A percentile compares a stretch with the other conserved stretches of the same genome.
Evolutionary conservation across 257 asterid genomes (phyloP).

Genomic region (Plantago major): DNA sequence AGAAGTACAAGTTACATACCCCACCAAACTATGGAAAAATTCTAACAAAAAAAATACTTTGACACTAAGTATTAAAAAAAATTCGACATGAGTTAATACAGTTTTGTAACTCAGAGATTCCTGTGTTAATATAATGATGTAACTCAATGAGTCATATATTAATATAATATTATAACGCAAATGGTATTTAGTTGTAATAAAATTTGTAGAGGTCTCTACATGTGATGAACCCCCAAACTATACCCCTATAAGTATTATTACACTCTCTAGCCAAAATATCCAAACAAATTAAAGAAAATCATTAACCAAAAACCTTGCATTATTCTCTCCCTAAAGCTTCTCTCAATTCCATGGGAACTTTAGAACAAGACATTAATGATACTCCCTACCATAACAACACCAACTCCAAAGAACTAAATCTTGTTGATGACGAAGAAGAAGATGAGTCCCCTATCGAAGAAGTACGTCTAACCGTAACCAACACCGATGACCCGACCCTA

Average conservation of each 20-base stretch:
- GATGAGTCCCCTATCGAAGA: slow-evolving; percentile 75
- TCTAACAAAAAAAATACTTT: no score
- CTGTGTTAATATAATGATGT: no score
- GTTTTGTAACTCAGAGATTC: no score
- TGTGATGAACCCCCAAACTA: no score
- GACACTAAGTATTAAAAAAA: no score
- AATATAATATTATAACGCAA: no score
- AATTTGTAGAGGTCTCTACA: no score
- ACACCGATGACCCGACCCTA: slow-evolving; percentile 67
- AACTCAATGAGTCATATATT: no score
- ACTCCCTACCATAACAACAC: slow-evolving; percentile 14
- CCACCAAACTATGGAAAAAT: no score
- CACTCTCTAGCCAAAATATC: neutral
- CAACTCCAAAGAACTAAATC: neutral
- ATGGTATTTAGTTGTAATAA: no score
- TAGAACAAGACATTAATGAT: slow-evolving; percentile 23
- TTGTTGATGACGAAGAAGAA: slow-evolving; percentile 24
- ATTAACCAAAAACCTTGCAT: neutral
- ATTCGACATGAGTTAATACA: no score
- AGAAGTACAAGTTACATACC: neutral
- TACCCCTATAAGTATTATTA: neutral
- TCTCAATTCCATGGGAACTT: slow-evolving; percentile 38
- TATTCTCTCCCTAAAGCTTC: neutral
- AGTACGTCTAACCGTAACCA: slow-evolving; percentile 74
- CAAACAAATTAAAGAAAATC: neutral